Evolutionary conservation across 1,139 yeast genomes (phyloP).

Genomic region (Yamadazyma conglobata): DNA sequence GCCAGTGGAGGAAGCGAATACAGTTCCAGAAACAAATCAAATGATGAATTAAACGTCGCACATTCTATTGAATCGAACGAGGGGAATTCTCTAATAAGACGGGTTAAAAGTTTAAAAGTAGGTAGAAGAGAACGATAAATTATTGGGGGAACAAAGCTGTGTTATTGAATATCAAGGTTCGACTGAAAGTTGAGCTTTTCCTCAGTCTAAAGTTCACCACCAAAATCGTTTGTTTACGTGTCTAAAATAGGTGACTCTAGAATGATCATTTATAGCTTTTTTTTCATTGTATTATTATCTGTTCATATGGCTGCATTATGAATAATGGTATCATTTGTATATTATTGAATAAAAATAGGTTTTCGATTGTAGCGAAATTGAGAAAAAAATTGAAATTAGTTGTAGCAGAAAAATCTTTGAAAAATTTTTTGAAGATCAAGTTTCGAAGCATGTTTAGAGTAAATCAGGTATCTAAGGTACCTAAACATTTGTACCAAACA

Average conservation of each 20-base stretch:
- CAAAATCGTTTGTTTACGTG: no score
- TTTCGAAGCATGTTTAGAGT: background rate
- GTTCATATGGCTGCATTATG: constrained; percentile 5
- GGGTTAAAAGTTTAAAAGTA: constrained; percentile 87
- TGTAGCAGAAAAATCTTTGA: constrained; percentile 5
- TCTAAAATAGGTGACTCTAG: no score
- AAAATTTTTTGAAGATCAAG: constrained; percentile 3
- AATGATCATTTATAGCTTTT: background rate
- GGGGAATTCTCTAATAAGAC: constrained; percentile 58
- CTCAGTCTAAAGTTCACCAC: no score
- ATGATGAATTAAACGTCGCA: constrained; percentile 21
- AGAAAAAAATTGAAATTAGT: constrained; percentile 3
- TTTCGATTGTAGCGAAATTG: background rate
- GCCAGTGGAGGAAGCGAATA: constrained; percentile 36
- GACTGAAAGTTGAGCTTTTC: background rate
- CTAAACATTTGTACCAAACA: background rate
- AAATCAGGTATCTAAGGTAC: constrained; percentile 1
- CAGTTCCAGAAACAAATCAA: constrained; percentile 32
- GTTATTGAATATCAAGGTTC: background rate
- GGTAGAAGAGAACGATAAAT: constrained; percentile 35
- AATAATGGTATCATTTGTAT: constrained; percentile 9
- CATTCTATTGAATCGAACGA: constrained; percentile 27
- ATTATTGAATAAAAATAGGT: constrained; percentile 3
- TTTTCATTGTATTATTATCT: constrained; percentile 2
- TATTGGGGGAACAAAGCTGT: background rate